Base-by-base conservation (phyloP, 805 yeast species). In the Sugiyamaella smithiae region DNA sequence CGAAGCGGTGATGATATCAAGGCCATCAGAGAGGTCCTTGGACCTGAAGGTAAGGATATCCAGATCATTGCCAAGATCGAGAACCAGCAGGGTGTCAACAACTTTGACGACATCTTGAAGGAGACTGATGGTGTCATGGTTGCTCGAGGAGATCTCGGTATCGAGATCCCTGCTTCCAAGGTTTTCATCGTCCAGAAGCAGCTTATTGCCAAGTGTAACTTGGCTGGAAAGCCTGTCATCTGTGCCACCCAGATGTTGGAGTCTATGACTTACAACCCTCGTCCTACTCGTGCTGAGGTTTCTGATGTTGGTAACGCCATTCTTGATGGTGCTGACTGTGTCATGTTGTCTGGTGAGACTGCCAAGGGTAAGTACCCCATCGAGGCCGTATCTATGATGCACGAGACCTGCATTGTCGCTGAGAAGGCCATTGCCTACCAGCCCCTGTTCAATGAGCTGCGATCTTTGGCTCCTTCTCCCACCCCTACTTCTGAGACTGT, bases 161-260 rank as follows among this genome's bases (percentile, higher is more conserved):
- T 93, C 67, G 99, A 93, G 79, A 93, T 93, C 67, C 98, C 98
- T 60, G 98, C 99, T 59, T 91, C 97, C 58, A 95, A 90, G 77
- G 99, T 93, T 57, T 90, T 93, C 72, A 89, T 93, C 64, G 98
- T 90, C 63, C 99, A 93, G 78, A 93, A 93, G 82, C 96, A 90
- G 78, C 80, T 93, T 76, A 91, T 93, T 70, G 98, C 99, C 68
- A 93, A 93, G 78, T 93, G 96, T 81, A 95, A 93, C 84, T 77
- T 91, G 70, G 98, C 96, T 60, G 99, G 97, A 72, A 93, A 93
- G 83, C 99, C 99, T 67, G 97, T 89, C 62, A 89, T 93, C 70
- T 93, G 99, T 78, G 99, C 99, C 60, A 93, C 99, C 59, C 99
- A 93, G 78, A 93, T 93, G 99, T 84, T 93, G 72, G 99, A 93